Evolutionary conservation across 2,329 filamentous ascomycete species (phyloP).

Genomic region (Pezicula carpinea): DNA sequence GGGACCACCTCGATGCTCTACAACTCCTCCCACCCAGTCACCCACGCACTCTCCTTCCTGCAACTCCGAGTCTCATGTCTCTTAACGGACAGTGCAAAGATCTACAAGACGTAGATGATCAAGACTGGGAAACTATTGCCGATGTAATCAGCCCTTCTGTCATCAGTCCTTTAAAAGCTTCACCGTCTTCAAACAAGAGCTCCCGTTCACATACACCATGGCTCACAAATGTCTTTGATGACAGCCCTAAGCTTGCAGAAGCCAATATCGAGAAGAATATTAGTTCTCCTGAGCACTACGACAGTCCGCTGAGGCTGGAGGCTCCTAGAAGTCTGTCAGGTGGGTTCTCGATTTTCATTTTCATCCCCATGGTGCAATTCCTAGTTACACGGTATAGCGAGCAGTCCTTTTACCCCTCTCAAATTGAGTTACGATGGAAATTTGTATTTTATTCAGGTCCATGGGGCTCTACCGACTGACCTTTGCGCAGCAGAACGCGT

Average conservation of each 20-base stretch:
- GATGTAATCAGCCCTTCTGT: neutral
- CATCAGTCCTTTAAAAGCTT: neutral
- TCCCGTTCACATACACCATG: conserved; percentile 8
- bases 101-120: conserved; percentile 7
- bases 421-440: too few relatives aligned
- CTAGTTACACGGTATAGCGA: too few relatives aligned
- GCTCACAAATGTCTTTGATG: conserved; percentile 17
- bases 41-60: conserved; percentile 12
- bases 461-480: too few relatives aligned
- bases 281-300: conserved; percentile 2
- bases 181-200: neutral
- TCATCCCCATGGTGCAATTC: too few relatives aligned
- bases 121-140: conserved; percentile 2
- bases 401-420: too few relatives aligned
- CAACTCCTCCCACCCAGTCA: conserved; percentile 36
- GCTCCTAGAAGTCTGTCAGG: too few relatives aligned
- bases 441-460: too few relatives aligned
- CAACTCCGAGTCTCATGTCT: conserved; percentile 16
- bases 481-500: too few relatives aligned
- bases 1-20: conserved; percentile 41
- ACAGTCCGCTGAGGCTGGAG: neutral
- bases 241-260: conserved; percentile 4
- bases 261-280: conserved; percentile 1
- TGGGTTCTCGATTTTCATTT: neutral
- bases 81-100: conserved; percentile 10